Evolutionary conservation across 768 basidiomycete genomes (phyloP).

Genomic region (Suillus alpinus): DNA sequence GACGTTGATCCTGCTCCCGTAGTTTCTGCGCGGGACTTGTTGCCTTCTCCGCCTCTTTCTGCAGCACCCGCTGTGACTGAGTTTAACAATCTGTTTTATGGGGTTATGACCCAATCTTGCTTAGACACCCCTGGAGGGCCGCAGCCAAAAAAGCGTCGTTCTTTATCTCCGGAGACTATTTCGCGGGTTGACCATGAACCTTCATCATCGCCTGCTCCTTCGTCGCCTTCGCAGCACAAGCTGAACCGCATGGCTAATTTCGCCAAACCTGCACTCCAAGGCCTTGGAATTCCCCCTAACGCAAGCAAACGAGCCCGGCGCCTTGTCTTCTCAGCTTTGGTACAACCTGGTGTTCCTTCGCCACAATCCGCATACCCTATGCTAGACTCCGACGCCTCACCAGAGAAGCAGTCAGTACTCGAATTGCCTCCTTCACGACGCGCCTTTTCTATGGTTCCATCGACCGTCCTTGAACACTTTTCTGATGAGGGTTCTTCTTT

Average conservation of each 20-base stretch:
- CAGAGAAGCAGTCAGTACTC: conserved; percentile 25
- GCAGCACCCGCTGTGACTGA: conserved; percentile 49
- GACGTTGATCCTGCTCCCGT: conserved; percentile 65
- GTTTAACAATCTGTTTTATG: conserved; percentile 64
- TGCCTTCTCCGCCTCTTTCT: conserved; percentile 42
- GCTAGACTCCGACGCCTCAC: conserved; percentile 29
- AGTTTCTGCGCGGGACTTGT: conserved; percentile 29
- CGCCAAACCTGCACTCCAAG: conserved; percentile 54
- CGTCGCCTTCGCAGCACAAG: conserved; percentile 47
- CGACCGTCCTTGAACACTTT: conserved; percentile 41
- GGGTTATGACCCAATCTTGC: conserved; percentile 47
- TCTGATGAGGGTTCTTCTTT: conserved; percentile 53
- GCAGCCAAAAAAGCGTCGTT: conserved; percentile 55
- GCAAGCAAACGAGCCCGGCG: conserved; percentile 60
- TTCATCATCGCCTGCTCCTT: conserved; percentile 49
- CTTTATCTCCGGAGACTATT: conserved; percentile 51
- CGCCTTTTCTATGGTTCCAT: conserved; percentile 67
- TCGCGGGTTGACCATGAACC: conserved; percentile 36
- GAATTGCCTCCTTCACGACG: conserved; percentile 48
- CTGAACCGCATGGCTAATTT: conserved; percentile 40
- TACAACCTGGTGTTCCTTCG: conserved; percentile 42
- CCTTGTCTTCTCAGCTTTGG: conserved; percentile 64
- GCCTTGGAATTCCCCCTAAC: conserved; percentile 52
- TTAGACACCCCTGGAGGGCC: conserved; percentile 41
- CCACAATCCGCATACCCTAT: conserved; percentile 43